Conservation (phyloP, 2,329 filamentous ascomycete species). For the Cytospora piceicola region DNA sequence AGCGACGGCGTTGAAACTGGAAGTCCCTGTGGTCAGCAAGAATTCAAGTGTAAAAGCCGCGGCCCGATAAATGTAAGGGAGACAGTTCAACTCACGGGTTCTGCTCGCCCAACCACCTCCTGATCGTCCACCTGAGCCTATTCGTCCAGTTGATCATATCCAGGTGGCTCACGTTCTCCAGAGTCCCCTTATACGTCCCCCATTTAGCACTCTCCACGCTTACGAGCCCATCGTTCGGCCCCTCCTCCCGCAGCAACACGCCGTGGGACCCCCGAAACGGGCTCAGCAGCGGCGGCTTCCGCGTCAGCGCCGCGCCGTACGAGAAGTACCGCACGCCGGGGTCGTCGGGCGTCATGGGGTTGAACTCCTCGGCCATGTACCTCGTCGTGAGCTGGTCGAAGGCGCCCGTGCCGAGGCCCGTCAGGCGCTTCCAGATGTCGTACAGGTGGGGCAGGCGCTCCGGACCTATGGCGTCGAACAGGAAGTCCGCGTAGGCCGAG, state of each 20-base stretch:
- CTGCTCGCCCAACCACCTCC: slow-evolving; percentile 57
- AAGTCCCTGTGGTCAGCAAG: not conserved
- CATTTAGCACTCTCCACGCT: slow-evolving; percentile 66
- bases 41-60: too few species aligned
- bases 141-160: slow-evolving; percentile 73
- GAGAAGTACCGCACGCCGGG: slow-evolving; percentile 62
- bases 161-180: slow-evolving; percentile 64
- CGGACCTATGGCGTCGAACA: slow-evolving; percentile 52
- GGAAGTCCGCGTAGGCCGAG: slow-evolving; percentile 58
- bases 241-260: slow-evolving; percentile 56
- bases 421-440: slow-evolving; percentile 50
- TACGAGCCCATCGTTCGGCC: slow-evolving; percentile 69
- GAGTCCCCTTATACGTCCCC: slow-evolving; percentile 67
- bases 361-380: slow-evolving; percentile 64
- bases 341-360: slow-evolving; percentile 58
- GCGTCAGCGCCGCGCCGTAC: slow-evolving; percentile 58
- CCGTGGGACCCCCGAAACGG: slow-evolving; percentile 59
- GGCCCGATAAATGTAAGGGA: not conserved
- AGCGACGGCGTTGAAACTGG: slow-evolving; percentile 67
- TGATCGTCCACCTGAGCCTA: slow-evolving; percentile 56
- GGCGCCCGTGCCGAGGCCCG: slow-evolving; percentile 61
- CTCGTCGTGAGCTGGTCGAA: slow-evolving; percentile 63
- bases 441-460: slow-evolving; percentile 60
- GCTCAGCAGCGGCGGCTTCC: slow-evolving; percentile 64
- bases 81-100: slow-evolving; percentile 49